Conservation (phyloP, 2,329 filamentous ascomycete species). For the Cyphellophora europaea region DNA sequence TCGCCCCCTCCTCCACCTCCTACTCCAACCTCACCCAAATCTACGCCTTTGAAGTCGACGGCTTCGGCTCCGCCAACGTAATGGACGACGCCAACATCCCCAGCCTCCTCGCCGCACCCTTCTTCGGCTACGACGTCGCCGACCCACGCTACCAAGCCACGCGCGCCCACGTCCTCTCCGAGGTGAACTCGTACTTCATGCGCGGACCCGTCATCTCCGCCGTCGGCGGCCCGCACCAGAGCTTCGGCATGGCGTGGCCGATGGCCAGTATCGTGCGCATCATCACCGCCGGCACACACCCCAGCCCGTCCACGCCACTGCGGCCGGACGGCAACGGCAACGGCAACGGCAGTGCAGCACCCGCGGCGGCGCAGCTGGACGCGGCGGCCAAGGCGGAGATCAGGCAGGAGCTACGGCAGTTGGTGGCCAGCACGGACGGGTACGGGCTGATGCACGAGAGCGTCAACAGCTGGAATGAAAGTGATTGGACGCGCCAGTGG, state of each 20-base stretch:
- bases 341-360: too few relatives aligned
- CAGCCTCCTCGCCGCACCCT: slow-evolving; percentile 50
- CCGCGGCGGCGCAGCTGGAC: too few relatives aligned
- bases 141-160: slow-evolving; percentile 35
- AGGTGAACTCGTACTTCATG: slow-evolving; percentile 41
- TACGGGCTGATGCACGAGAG: slow-evolving; percentile 44
- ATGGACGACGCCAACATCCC: slow-evolving; percentile 62
- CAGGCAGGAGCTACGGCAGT: slow-evolving; percentile 30
- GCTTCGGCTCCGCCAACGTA: slow-evolving; percentile 51
- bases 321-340: slow-evolving; percentile 10
- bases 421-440: slow-evolving; percentile 38
- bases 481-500: slow-evolving; percentile 40
- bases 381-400: slow-evolving; percentile 35
- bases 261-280: slow-evolving; percentile 44
- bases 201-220: slow-evolving; percentile 38
- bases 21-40: neutral
- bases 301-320: neutral
- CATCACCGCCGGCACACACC: slow-evolving; percentile 26
- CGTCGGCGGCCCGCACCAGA: slow-evolving; percentile 39
- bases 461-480: slow-evolving; percentile 38
- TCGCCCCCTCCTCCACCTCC: neutral
- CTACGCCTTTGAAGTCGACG: slow-evolving; percentile 49
- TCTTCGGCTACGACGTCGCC: slow-evolving; percentile 17
- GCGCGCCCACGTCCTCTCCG: slow-evolving; percentile 33
- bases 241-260: slow-evolving; percentile 40